A percentile compares a stretch with the other conserved stretches of the same genome.
These are phyloP conservation scores for Talaromyces funiculosus DNA, from an alignment of 2,329 filamentous ascomycete species.

Conservation along the genomic window DNA sequence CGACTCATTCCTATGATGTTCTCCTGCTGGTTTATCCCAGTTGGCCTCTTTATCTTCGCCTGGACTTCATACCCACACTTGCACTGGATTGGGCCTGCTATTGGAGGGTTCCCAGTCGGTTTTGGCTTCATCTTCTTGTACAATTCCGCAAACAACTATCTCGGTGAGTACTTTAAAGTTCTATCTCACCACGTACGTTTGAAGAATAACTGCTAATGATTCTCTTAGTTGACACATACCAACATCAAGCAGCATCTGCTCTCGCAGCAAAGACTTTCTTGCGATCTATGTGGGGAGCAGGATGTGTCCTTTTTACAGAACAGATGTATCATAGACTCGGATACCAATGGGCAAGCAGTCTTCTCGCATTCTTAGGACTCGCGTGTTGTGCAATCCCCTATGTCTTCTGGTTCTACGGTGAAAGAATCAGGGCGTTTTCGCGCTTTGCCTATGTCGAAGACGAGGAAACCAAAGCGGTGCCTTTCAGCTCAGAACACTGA, in stretches of 20 bases:
- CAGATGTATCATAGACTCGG: slow-evolving; percentile 73
- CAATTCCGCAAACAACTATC: slow-evolving; percentile 71
- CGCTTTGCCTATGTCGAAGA: slow-evolving; percentile 65
- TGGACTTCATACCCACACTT: slow-evolving; percentile 63
- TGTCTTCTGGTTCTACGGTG: slow-evolving; percentile 73
- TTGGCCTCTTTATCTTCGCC: slow-evolving; percentile 62
- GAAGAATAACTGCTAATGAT: slow-evolving; percentile 11
- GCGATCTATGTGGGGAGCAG: slow-evolving; percentile 73
- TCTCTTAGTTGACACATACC: slow-evolving; percentile 54
- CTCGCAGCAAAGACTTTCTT: slow-evolving; percentile 77
- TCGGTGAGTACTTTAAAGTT: slow-evolving; percentile 33
- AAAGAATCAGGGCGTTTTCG: slow-evolving; percentile 60
- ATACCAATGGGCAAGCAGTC: slow-evolving; percentile 68
- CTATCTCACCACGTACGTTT: not conserved
- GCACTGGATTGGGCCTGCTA: slow-evolving; percentile 65
- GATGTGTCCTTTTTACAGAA: slow-evolving; percentile 69
- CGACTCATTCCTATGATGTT: slow-evolving; percentile 79
- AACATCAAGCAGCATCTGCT: slow-evolving; percentile 72
- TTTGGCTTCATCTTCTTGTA: slow-evolving; percentile 82
- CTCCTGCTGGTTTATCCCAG: slow-evolving; percentile 66
- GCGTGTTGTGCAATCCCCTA: slow-evolving; percentile 79
- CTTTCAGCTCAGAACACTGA: not conserved
- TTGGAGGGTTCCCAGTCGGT: slow-evolving; percentile 67
- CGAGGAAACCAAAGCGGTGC: slow-evolving; percentile 37
- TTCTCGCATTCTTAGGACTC: slow-evolving; percentile 68